These are phyloP conservation scores for Pythium biforme DNA, from an alignment of 352 stramenopile genomes.

Conservation along the genomic window DNA sequence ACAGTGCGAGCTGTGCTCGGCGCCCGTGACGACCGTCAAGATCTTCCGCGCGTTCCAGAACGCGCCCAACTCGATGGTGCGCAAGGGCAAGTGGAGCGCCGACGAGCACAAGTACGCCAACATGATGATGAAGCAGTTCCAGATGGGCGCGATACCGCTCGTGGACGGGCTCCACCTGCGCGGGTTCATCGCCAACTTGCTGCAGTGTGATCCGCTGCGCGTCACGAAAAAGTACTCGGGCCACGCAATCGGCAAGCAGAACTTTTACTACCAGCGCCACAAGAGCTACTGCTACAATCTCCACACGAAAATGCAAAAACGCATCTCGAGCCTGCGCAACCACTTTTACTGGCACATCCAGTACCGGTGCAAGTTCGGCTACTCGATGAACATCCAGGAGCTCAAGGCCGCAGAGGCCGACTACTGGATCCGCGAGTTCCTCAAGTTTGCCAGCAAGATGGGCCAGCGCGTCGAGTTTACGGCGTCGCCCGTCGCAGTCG, in stretches of 20 bases:
- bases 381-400: conserved; percentile 57
- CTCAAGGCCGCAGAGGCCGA: conserved; percentile 65
- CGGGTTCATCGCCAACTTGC: conserved; percentile 68
- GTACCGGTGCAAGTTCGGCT: conserved; percentile 63
- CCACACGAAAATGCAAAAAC: conserved; percentile 76
- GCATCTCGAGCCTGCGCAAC: conserved; percentile 75
- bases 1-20: conserved; percentile 64
- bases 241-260: conserved; percentile 77
- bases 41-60: conserved; percentile 54
- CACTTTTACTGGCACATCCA: conserved; percentile 85
- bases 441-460: conserved; percentile 65
- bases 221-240: conserved; percentile 82
- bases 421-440: conserved; percentile 71
- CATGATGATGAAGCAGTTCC: conserved; percentile 84
- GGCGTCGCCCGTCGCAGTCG: conserved; percentile 14
- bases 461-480: conserved; percentile 52
- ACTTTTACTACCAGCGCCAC: conserved; percentile 59
- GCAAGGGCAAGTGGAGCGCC: conserved; percentile 76
- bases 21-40: conserved; percentile 36
- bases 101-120: conserved; percentile 81
- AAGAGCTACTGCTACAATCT: conserved; percentile 76
- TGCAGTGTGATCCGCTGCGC: conserved; percentile 80
- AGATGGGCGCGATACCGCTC: conserved; percentile 64
- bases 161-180: conserved; percentile 66
- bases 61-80: conserved; percentile 40